phyloP scores from a whole-genome alignment of 1,139 yeast species.

The Lodderomyces theae region DNA sequence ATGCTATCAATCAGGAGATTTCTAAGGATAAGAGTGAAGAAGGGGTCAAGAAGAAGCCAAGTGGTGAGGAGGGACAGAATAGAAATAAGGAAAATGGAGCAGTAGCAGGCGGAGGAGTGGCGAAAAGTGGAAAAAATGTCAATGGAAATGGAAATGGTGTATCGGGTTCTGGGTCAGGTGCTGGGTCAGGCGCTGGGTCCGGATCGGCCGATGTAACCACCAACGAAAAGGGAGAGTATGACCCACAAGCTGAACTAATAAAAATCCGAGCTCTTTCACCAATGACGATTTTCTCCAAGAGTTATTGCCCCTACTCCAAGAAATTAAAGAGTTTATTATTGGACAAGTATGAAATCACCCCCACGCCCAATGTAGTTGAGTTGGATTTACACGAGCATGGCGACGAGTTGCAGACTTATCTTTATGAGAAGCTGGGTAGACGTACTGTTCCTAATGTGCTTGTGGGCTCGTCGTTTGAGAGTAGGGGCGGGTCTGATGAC shows the following conservation, averaged over 20 bases:
- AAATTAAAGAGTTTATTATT: constrained; percentile 63
- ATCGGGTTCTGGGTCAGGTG: too few relatives aligned
- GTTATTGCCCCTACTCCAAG: constrained; percentile 73
- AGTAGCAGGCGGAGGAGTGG: constrained; percentile 1
- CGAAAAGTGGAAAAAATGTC: constrained; percentile 6
- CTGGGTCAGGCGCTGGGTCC: too few relatives aligned
- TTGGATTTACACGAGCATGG: constrained; percentile 77
- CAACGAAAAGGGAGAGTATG: constrained; percentile 33
- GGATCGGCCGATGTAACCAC: constrained; percentile 8
- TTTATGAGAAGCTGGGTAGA: constrained; percentile 58
- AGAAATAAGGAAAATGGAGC: constrained; percentile 8
- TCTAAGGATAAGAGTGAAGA: constrained; percentile 22
- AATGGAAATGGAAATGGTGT: too few relatives aligned
- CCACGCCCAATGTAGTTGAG: constrained; percentile 73
- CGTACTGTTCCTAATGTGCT: constrained; percentile 71
- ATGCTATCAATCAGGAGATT: constrained; percentile 40
- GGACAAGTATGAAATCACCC: constrained; percentile 66
- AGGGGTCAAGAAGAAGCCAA: constrained; percentile 6
- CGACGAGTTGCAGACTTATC: constrained; percentile 54
- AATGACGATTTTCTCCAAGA: constrained; percentile 67
- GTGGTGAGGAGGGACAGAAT: constrained; percentile 3
- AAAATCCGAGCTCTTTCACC: constrained; percentile 64
- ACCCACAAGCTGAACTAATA: constrained; percentile 59
- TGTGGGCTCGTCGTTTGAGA: constrained; percentile 50
- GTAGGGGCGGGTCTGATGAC: constrained; percentile 82